These are phyloP conservation scores for Capsicum chinense DNA, from an alignment of 257 asterid species.

Conservation along the genomic window DNA sequence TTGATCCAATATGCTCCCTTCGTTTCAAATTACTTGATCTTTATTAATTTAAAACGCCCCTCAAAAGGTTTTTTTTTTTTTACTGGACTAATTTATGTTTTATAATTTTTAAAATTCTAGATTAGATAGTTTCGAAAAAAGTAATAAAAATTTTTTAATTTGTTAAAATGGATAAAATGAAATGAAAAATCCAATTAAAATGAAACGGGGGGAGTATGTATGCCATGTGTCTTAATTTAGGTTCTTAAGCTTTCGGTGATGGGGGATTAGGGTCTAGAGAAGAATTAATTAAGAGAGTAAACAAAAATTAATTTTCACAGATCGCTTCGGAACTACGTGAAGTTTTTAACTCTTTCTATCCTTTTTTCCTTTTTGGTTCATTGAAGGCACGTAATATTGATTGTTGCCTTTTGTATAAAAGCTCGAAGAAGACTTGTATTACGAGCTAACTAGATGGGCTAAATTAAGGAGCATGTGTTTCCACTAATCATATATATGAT, in stretches of 20 bases:
- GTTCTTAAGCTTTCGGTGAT: not conserved
- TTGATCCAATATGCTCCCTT: not conserved
- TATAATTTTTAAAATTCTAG: no score
- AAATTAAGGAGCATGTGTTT: not conserved
- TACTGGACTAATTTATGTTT: no score
- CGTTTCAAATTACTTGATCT: no score
- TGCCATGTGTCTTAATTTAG: not conserved
- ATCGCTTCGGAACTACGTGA: conserved; percentile 26
- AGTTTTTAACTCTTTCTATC: not conserved
- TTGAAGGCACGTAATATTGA: not conserved
- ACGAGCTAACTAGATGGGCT: not conserved
- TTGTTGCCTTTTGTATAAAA: not conserved
- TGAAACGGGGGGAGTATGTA: not conserved
- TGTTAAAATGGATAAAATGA: no score
- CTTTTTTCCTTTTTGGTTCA: not conserved
- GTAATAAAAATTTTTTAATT: no score
- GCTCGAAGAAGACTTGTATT: not conserved
- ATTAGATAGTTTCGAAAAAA: no score
- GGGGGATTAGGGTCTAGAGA: not conserved
- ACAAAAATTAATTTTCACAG: not conserved
- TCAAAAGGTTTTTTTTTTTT: no score
- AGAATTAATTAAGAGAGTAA: not conserved
- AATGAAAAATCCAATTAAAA: no score
- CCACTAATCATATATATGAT: not conserved
- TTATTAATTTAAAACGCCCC: no score